These are phyloP conservation scores for Hypoxylon sp. DNA, from an alignment of 2,329 filamentous ascomycete genomes.

Conservation along the genomic window DNA sequence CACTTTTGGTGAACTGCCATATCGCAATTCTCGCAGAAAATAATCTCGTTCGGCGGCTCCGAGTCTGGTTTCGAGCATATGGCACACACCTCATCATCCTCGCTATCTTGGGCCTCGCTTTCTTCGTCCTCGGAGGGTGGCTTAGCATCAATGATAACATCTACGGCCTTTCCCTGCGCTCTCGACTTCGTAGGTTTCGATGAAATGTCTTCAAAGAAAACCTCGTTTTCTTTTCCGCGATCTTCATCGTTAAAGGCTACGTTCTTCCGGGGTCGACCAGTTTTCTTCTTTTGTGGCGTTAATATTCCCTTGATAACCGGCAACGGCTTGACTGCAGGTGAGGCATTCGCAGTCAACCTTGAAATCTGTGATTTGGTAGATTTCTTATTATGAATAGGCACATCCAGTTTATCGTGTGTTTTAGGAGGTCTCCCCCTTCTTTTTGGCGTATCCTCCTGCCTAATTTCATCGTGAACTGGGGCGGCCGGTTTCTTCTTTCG, in stretches of 20 bases:
- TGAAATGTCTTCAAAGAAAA: constrained; percentile 68
- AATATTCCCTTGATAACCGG: constrained; percentile 68
- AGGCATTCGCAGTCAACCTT: constrained; percentile 26
- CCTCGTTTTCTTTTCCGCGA: constrained; percentile 57
- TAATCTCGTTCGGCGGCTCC: constrained; percentile 71
- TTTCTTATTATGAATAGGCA: constrained; percentile 18
- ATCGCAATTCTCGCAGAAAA: constrained; percentile 76
- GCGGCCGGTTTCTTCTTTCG: constrained; percentile 33
- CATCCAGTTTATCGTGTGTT: constrained; percentile 14
- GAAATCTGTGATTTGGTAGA: constrained; percentile 35
- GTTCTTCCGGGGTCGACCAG: constrained; percentile 63
- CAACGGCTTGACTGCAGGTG: constrained; percentile 19
- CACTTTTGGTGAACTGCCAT: constrained; percentile 74
- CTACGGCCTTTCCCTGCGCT: constrained; percentile 42
- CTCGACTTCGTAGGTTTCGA: constrained; percentile 54
- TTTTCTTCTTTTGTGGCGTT: constrained; percentile 65
- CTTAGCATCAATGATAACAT: constrained; percentile 37
- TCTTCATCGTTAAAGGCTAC: constrained; percentile 65
- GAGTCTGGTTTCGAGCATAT: constrained; percentile 72
- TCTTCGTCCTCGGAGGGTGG: constrained; percentile 45
- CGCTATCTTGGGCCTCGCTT: constrained; percentile 54
- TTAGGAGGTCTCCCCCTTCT: constrained; percentile 48
- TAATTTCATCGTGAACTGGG: constrained; percentile 11
- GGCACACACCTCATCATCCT: constrained; percentile 69
- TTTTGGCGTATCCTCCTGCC: constrained; percentile 32